These are phyloP conservation scores for Vitellaria paradoxa DNA, from an alignment of 179 eudicot genomes.

Conservation along the genomic window DNA sequence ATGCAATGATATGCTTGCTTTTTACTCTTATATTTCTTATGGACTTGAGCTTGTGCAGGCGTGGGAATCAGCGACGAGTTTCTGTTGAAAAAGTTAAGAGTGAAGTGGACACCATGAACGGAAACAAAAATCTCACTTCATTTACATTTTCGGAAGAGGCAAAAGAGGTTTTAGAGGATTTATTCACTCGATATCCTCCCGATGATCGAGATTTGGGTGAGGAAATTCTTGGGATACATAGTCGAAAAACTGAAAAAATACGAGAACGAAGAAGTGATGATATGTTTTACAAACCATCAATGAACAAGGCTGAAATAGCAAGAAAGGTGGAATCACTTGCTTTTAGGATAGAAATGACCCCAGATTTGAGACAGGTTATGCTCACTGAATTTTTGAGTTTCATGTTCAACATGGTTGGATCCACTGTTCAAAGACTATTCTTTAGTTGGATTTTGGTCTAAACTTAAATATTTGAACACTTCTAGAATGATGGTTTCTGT, in stretches of 20 bases:
- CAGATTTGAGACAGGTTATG: slow-evolving; percentile 57
- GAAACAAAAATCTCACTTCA: slow-evolving; percentile 30
- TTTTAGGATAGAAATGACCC: slow-evolving; percentile 30
- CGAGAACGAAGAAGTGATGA: slow-evolving; percentile 32
- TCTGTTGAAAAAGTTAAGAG: slow-evolving; percentile 43
- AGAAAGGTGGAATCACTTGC: slow-evolving; percentile 45
- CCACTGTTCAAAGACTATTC: not conserved
- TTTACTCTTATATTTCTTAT: not conserved
- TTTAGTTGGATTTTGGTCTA: not conserved
- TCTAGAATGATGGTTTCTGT: slow-evolving; percentile 4
- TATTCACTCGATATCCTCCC: slow-evolving; percentile 77
- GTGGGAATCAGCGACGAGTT: slow-evolving; percentile 50
- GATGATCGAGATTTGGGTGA: slow-evolving; percentile 41
- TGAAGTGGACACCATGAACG: slow-evolving; percentile 16
- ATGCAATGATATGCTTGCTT: not conserved
- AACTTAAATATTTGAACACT: not conserved
- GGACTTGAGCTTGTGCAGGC: slow-evolving; percentile 36
- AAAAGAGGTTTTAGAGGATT: slow-evolving; percentile 53
- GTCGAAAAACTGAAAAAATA: slow-evolving; percentile 23
- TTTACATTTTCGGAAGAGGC: slow-evolving; percentile 66
- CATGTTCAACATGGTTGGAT: not conserved
- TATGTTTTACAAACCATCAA: slow-evolving; percentile 44
- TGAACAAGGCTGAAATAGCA: slow-evolving; percentile 45
- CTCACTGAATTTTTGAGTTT: slow-evolving; percentile 7
- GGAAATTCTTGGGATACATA: slow-evolving; percentile 25